Evolutionary conservation across 169 alveolate genomes (phyloP), one percentile per base, ranked within the genome.

Genomic region (Plasmodium vivax): DNA sequence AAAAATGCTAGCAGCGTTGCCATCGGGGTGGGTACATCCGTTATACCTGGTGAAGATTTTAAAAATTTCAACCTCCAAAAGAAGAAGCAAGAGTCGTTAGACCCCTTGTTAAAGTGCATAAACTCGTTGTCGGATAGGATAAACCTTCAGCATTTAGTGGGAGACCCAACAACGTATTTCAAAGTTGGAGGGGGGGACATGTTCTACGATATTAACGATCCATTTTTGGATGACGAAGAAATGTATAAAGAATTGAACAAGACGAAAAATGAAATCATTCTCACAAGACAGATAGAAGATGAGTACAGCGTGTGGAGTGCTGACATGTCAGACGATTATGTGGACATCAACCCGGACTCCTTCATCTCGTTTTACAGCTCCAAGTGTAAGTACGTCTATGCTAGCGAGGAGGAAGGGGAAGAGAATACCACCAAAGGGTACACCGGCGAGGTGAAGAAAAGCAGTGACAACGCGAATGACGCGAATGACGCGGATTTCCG

Each of bases 131-230:
- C 98, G 7, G 98, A 96, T 82, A 73, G 98, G 19, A 95, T 96
- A 7, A 95, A 95, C 74, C 93, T 96, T 14, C 98, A 96, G 92
- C 97, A 96, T 72, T 72, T 96, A 62, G 98, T 96, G 16, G 98
- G 97, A 1, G 97, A 96, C 62, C 98, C 98, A 41, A 83, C 96
- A 27, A 83, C 96, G 3, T 96, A 96, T 81, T 92, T 96, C 75
- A 95, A 93, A 92, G 79, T 80, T 16, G 98, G 98, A 23, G 98
- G 98, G 45, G 98, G 96, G 68, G 98, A 96, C 68, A 96, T 95
- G 98, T 96, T 94, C 91, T 96, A 96, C 77, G 98, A 96, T 75
- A 96, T 96, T 32, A 96, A 96, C 85, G 98, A 96, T 88, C 98
- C 98, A 9, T 96, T 96, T 74, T 92, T 96, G 47, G 98, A 96